Percentiles rank a stretch among this genome's conserved stretches.
These are phyloP conservation scores for Mycena polygramma DNA, from an alignment of 768 basidiomycete genomes.

Conservation along the genomic window DNA sequence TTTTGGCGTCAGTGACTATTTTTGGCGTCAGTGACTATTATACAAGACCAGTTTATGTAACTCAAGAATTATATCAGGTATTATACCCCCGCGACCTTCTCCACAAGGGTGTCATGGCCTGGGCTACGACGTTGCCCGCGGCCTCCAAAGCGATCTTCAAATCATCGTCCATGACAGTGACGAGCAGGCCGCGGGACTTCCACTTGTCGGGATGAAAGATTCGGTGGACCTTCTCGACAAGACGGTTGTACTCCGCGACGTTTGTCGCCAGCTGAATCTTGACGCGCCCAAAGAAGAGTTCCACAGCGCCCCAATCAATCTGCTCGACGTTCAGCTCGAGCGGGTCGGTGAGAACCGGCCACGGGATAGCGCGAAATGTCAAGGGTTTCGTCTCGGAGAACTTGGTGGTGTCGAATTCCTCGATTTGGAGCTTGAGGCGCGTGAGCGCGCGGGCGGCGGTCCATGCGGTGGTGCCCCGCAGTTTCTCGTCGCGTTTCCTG, in stretches of 20 bases:
- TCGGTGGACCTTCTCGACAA: slow-evolving; percentile 66
- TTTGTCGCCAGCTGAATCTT: slow-evolving; percentile 43
- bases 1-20: slow-evolving; percentile 7
- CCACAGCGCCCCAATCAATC: slow-evolving; percentile 68
- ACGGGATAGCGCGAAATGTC: slow-evolving; percentile 37
- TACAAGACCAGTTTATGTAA: not conserved
- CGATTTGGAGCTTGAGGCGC: slow-evolving; percentile 31
- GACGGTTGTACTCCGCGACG: slow-evolving; percentile 57
- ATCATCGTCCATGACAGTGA: slow-evolving; percentile 57
- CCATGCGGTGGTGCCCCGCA: slow-evolving; percentile 19
- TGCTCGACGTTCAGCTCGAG: slow-evolving; percentile 56
- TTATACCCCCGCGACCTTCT: slow-evolving; percentile 47
- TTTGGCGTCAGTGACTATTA: slow-evolving; percentile 5
- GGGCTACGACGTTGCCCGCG: slow-evolving; percentile 67
- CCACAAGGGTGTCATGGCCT: slow-evolving; percentile 72
- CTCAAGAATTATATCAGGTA: slow-evolving; percentile 12
- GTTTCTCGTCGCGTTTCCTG: slow-evolving; percentile 10
- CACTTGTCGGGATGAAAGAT: slow-evolving; percentile 73
- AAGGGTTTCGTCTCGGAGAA: slow-evolving; percentile 42
- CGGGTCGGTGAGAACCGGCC: slow-evolving; percentile 38
- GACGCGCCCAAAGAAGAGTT: slow-evolving; percentile 63
- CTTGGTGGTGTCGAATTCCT: slow-evolving; percentile 38
- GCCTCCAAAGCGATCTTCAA: slow-evolving; percentile 58
- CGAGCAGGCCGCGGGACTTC: slow-evolving; percentile 63
- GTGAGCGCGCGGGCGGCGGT: slow-evolving; percentile 21